Evolutionary conservation across 768 basidiomycete genomes (phyloP).

Genomic region (Panellus pusillus): DNA sequence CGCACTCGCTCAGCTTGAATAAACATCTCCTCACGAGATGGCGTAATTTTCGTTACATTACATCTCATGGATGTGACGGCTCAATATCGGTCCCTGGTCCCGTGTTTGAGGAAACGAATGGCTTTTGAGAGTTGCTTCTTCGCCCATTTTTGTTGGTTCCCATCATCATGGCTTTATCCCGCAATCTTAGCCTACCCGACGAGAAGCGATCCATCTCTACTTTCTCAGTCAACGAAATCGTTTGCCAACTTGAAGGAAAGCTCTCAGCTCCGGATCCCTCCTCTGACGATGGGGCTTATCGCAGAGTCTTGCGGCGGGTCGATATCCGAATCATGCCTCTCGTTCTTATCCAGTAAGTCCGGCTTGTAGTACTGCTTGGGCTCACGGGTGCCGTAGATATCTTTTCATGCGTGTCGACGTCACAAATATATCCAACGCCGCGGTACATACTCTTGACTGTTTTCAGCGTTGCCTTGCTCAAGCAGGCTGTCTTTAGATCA

Average conservation of each 20-base stretch:
- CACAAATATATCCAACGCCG: conserved; percentile 24
- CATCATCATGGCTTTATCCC: not conserved
- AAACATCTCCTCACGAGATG: not conserved
- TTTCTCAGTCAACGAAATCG: conserved; percentile 1
- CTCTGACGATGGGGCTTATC: conserved; percentile 7
- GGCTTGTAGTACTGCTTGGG: not conserved
- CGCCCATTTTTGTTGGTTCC: not conserved
- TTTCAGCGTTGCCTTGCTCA: not conserved
- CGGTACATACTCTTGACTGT: not conserved
- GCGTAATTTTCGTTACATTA: conserved; percentile 3
- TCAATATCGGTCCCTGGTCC: conserved; percentile 2
- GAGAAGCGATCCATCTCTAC: conserved; percentile 1
- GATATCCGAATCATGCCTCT: conserved; percentile 12
- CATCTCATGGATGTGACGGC: not conserved
- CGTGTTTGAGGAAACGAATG: conserved; percentile 1
- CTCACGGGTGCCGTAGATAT: conserved; percentile 11
- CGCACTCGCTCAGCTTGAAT: not conserved
- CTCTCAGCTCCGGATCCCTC: not conserved
- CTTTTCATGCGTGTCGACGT: conserved; percentile 25
- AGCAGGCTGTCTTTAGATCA: conserved; percentile 11
- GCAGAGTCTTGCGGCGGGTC: conserved; percentile 13
- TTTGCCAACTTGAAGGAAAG: conserved; percentile 8
- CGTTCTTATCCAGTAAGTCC: conserved; percentile 19
- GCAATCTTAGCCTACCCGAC: conserved; percentile 5
- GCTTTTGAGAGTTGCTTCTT: not conserved